These are phyloP conservation scores for Epichloe festucae DNA, from an alignment of 2,329 filamentous ascomycete species.

Conservation along the genomic window DNA sequence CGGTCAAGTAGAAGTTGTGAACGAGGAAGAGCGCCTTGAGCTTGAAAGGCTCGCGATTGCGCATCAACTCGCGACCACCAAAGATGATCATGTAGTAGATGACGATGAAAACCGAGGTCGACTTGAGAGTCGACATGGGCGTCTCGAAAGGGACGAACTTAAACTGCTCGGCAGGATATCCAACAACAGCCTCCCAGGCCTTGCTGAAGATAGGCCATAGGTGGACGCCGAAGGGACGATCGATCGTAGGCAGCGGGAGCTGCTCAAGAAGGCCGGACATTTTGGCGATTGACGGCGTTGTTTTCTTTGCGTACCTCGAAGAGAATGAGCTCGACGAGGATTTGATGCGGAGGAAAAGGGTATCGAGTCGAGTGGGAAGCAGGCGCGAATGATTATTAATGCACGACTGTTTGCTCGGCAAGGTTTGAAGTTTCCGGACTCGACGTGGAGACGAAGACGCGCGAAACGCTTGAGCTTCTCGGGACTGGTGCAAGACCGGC, in stretches of 20 bases:
- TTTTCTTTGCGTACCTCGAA: background rate
- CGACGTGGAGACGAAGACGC: background rate
- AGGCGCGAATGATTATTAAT: background rate
- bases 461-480: background rate
- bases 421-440: conserved; percentile 4
- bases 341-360: background rate
- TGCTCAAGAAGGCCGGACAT: conserved; percentile 36
- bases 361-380: background rate
- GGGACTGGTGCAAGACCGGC: conserved; percentile 1
- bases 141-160: conserved; percentile 69
- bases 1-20: conserved; percentile 90
- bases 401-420: background rate
- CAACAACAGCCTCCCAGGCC: conserved; percentile 60
- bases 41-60: conserved; percentile 71
- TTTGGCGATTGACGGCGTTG: conserved; percentile 17
- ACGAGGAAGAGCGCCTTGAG: conserved; percentile 83
- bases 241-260: conserved; percentile 64
- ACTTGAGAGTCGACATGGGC: conserved; percentile 78
- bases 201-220: conserved; percentile 94
- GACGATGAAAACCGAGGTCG: conserved; percentile 67
- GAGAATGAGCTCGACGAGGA: background rate
- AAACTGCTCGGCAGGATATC: conserved; percentile 80
- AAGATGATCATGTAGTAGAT: conserved; percentile 92
- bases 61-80: conserved; percentile 85
- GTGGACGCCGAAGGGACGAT: conserved; percentile 80